Percentiles rank a stretch among this genome's conserved stretches.
These are phyloP conservation scores for Coniochaeta sp. DNA, from an alignment of 2,329 filamentous ascomycete genomes.

Conservation along the genomic window DNA sequence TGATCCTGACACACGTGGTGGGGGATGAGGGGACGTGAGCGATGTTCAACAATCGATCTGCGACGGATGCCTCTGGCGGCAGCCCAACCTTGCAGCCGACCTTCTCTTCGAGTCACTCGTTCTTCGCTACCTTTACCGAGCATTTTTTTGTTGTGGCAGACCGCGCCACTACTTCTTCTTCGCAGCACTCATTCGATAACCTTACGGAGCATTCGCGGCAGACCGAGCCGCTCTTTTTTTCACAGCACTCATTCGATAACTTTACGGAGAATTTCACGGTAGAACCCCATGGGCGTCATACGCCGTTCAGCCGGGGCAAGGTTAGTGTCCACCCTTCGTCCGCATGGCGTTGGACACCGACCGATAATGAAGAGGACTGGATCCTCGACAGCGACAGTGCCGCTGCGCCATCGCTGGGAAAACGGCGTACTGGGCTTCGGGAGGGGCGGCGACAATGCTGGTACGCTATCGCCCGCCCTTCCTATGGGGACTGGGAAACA, in stretches of 20 bases:
- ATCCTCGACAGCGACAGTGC: conserved; percentile 28
- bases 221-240: not conserved
- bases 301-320: conserved; percentile 19
- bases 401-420: conserved; percentile 28
- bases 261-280: not conserved
- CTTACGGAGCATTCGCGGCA: conserved; percentile 4
- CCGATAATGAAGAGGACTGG: conserved; percentile 2
- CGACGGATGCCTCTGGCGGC: conserved; percentile 3
- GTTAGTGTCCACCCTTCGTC: conserved; percentile 6
- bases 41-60: conserved; percentile 22
- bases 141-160: not conserved
- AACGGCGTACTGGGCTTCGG: conserved; percentile 15
- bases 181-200: not conserved
- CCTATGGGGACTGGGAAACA: not conserved
- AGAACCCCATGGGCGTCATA: conserved; percentile 7
- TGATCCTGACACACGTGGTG: not conserved
- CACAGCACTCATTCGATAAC: not conserved
- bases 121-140: conserved; percentile 7
- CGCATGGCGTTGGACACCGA: conserved; percentile 6
- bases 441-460: conserved; percentile 27
- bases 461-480: conserved; percentile 27
- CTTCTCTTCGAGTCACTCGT: conserved; percentile 9
- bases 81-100: conserved; percentile 31
- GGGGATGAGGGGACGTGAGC: conserved; percentile 4
- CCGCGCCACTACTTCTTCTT: not conserved